These are phyloP conservation scores for Aspergillus conjunctus DNA, from an alignment of 495 filamentous ascomycete genomes.

Conservation along the genomic window DNA sequence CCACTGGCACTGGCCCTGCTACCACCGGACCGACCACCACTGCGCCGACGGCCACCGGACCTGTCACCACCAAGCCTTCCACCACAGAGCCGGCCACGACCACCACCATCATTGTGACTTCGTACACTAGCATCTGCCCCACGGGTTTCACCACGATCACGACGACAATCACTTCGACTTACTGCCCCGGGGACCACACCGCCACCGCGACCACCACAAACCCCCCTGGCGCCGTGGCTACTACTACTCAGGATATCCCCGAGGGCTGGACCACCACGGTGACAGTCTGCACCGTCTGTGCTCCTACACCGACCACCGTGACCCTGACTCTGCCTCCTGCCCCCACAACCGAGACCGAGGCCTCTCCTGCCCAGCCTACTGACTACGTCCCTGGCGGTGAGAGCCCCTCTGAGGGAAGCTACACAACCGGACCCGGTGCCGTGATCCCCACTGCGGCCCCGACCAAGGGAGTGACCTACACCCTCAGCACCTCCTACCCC, in stretches of 20 bases:
- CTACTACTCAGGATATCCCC: slow-evolving; percentile 31
- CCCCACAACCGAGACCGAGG: slow-evolving; percentile 16
- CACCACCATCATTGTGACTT: slow-evolving; percentile 46
- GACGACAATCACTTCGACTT: slow-evolving; percentile 42
- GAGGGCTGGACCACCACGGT: slow-evolving; percentile 53
- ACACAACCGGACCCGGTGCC: not conserved
- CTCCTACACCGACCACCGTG: slow-evolving; percentile 41
- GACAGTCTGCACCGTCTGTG: slow-evolving; percentile 51
- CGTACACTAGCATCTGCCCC: slow-evolving; percentile 47
- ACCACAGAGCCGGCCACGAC: slow-evolving; percentile 27
- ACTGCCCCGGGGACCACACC: slow-evolving; percentile 37
- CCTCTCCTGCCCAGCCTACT: slow-evolving; percentile 11
- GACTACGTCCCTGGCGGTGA: slow-evolving; percentile 6
- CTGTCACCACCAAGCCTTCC: slow-evolving; percentile 11
- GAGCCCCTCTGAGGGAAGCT: slow-evolving; percentile 3
- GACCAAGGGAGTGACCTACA: slow-evolving; percentile 5
- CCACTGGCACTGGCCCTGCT: not conserved
- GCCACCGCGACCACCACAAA: slow-evolving; percentile 33
- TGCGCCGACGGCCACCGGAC: slow-evolving; percentile 8
- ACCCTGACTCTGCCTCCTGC: slow-evolving; percentile 45
- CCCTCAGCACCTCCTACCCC: slow-evolving; percentile 13
- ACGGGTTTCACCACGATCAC: slow-evolving; percentile 50
- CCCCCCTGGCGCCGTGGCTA: slow-evolving; percentile 21
- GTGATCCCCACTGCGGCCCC: slow-evolving; percentile 8
- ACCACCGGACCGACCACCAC: slow-evolving; percentile 27